A percentile compares a stretch with the other conserved stretches of the same genome.
phyloP scores from a whole-genome alignment of 768 basidiomycete genomes.

The Termitomyces heimii region DNA sequence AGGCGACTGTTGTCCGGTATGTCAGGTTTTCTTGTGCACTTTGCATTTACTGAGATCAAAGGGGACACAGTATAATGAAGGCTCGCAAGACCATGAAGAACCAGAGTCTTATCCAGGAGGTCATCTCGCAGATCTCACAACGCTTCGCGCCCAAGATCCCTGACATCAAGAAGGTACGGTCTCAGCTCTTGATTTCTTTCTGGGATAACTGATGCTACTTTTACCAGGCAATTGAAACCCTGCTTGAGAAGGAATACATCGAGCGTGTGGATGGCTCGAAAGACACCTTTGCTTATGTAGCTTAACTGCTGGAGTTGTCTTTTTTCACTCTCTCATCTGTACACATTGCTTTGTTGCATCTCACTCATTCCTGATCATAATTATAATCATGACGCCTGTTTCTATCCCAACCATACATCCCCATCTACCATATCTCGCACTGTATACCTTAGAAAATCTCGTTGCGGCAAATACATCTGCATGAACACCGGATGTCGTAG shows the following conservation, averaged over 20 bases:
- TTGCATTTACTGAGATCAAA: background rate
- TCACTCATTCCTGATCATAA: background rate
- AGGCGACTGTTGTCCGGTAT: conserved; percentile 87
- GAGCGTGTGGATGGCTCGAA: conserved; percentile 91
- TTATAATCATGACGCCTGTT: background rate
- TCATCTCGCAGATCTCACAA: conserved; percentile 85
- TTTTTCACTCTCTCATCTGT: background rate
- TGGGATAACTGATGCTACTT: background rate
- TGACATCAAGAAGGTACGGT: conserved; percentile 91
- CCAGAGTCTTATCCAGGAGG: conserved; percentile 83
- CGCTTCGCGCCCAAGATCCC: conserved; percentile 92
- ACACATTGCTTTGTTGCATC: conserved; percentile 5
- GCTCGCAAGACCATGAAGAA: conserved; percentile 96
- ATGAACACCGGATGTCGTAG: background rate
- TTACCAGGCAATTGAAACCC: conserved; percentile 77
- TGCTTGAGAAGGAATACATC: conserved; percentile 97
- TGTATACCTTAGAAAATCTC: conserved; percentile 4
- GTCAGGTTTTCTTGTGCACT: conserved; percentile 9
- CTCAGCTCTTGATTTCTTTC: background rate
- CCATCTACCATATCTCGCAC: conserved; percentile 4
- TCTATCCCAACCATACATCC: background rate
- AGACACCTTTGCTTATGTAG: conserved; percentile 82
- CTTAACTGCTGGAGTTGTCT: conserved; percentile 27
- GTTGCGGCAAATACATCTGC: background rate
- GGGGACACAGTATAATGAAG: conserved; percentile 75